Evolutionary conservation across 345 rosid genomes (phyloP).

Genomic region (Syzygium aqueum): DNA sequence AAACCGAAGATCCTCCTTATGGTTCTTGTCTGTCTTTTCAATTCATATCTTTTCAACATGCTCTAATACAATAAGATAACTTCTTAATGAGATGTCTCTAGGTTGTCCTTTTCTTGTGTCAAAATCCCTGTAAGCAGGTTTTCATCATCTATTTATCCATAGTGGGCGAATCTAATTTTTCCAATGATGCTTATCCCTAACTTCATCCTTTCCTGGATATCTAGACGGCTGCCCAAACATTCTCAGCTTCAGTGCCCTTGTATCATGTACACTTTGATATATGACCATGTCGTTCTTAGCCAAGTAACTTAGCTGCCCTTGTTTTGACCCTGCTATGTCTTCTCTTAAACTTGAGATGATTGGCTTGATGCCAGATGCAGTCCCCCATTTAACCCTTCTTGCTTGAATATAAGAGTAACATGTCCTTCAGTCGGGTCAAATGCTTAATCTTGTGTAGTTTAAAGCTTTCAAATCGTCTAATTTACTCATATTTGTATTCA

Average conservation of each 20-base stretch:
- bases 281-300: neutral
- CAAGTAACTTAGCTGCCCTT: neutral
- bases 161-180: neutral
- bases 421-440: neutral
- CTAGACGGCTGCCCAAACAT: neutral
- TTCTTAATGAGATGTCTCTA: neutral
- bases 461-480: neutral
- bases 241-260: neutral
- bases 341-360: neutral
- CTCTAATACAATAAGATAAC: neutral
- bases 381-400: neutral
- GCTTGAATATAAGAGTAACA: neutral
- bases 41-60: neutral
- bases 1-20: neutral
- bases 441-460: neutral
- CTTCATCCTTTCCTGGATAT: neutral
- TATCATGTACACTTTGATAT: neutral
- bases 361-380: neutral
- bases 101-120: neutral
- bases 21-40: neutral
- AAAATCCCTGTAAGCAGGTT: neutral
- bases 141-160: neutral
- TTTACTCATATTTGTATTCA: neutral
- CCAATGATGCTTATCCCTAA: neutral
- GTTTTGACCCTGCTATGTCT: fast-evolving